A percentile compares a stretch with the other conserved stretches of the same genome.
These are phyloP conservation scores for Cystofilobasidium macerans DNA, from an alignment of 768 basidiomycete species.

Conservation along the genomic window DNA sequence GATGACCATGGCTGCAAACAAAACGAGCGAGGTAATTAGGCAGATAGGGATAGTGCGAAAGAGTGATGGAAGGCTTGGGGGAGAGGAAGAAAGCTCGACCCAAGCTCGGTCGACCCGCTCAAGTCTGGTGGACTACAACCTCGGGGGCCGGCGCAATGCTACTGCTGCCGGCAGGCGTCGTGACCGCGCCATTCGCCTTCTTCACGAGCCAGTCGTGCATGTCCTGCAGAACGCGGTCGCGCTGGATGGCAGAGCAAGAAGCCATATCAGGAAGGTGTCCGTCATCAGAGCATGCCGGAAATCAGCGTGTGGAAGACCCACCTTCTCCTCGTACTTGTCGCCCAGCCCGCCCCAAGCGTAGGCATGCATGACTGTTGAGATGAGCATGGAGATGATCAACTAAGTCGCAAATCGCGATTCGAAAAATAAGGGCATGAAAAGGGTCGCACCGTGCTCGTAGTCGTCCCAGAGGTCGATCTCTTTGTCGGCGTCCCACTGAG, in stretches of 20 bases:
- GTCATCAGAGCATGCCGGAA: background rate
- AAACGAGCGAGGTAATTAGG: no score
- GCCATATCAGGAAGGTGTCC: background rate
- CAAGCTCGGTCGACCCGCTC: no score
- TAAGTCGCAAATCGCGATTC: conserved; percentile 33
- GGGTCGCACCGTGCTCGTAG: conserved; percentile 39
- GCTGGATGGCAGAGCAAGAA: background rate
- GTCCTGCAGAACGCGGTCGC: conserved; percentile 7
- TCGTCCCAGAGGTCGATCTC: conserved; percentile 40
- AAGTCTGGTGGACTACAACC: no score
- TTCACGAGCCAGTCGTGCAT: conserved; percentile 16
- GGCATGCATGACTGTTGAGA: background rate
- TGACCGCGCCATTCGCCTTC: background rate
- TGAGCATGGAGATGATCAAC: conserved; percentile 11
- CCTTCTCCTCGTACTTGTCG: conserved; percentile 8
- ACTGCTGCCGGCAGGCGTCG: background rate
- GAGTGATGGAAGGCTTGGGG: no score
- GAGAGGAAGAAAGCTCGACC: no score
- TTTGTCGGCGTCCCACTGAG: conserved; percentile 33
- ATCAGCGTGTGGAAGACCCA: background rate
- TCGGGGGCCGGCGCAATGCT: no score
- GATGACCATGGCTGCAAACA: no score
- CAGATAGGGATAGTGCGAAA: no score
- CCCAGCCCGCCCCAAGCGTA: conserved; percentile 9
- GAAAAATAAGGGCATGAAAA: background rate